A percentile compares a stretch with the other conserved stretches of the same genome.
Evolutionary conservation across 2,329 filamentous ascomycete genomes (phyloP).

Genomic region (Eutypa lata): DNA sequence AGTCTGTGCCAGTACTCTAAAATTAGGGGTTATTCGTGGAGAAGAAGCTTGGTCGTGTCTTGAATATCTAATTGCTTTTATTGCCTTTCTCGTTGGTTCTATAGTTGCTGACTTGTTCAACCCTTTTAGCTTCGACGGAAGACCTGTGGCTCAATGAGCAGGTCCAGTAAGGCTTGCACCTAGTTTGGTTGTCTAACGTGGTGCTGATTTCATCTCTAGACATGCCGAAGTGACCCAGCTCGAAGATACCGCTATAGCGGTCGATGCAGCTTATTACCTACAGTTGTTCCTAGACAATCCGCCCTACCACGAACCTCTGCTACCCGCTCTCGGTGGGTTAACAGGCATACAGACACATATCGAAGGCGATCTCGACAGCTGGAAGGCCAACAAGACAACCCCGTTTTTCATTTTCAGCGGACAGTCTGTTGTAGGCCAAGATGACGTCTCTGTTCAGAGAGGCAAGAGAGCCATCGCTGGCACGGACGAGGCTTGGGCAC

Average conservation of each 20-base stretch:
- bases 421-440: constrained; percentile 72
- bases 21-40: too few relatives aligned
- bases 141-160: constrained; percentile 40
- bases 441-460: constrained; percentile 64
- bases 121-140: constrained; percentile 32
- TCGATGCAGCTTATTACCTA: constrained; percentile 90
- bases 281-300: constrained; percentile 69
- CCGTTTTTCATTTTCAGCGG: constrained; percentile 92
- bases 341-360: constrained; percentile 77
- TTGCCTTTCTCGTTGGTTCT: not conserved
- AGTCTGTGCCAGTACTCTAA: too few relatives aligned
- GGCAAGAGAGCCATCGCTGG: constrained; percentile 64
- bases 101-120: constrained; percentile 12
- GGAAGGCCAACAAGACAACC: constrained; percentile 67
- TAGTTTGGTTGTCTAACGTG: not conserved
- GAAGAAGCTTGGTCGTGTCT: too few relatives aligned
- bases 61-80: not conserved
- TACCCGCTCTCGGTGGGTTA: constrained; percentile 84
- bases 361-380: constrained; percentile 69
- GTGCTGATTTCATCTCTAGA: constrained; percentile 30
- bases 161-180: constrained; percentile 21
- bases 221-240: constrained; percentile 66
- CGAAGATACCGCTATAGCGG: constrained; percentile 71
- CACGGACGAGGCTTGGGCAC: constrained; percentile 77
- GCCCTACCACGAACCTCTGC: constrained; percentile 77